Percentiles rank a stretch among this genome's conserved stretches.
These are phyloP conservation scores for Speleostelium caveatum DNA, from an alignment of 78 protist genomes.

Conservation along the genomic window DNA sequence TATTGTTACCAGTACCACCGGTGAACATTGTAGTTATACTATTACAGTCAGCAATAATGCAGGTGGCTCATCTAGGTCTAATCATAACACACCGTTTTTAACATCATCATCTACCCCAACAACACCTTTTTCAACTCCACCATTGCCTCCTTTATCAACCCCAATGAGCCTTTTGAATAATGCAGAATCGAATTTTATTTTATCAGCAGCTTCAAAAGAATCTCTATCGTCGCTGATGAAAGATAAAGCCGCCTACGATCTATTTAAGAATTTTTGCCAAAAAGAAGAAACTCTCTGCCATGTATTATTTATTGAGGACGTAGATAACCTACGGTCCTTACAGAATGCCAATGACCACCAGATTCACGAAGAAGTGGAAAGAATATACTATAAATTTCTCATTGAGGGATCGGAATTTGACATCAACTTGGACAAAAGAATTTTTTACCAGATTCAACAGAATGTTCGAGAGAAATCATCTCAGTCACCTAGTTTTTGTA, in stretches of 20 bases:
- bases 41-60: not conserved
- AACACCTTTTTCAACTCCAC: no score
- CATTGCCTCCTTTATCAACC: no score
- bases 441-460: constrained; percentile 19
- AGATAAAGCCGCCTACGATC: constrained; percentile 30
- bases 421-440: not conserved
- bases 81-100: constrained; percentile 1
- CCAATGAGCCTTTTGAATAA: not conserved
- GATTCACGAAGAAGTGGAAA: constrained; percentile 21
- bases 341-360: not conserved
- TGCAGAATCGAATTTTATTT: constrained; percentile 1
- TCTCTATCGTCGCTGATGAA: constrained; percentile 23
- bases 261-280: constrained; percentile 29
- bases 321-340: constrained; percentile 17
- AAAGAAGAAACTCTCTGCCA: constrained; percentile 8
- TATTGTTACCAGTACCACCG: not conserved
- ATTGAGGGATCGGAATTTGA: not conserved
- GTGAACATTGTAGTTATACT: not conserved
- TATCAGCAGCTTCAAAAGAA: constrained; percentile 25
- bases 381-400: constrained; percentile 3
- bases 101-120: not conserved
- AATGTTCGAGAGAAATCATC: constrained; percentile 7
- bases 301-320: constrained; percentile 43
- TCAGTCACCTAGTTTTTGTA: not conserved
- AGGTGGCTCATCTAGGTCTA: not conserved